Conservation (phyloP, 2,329 filamentous ascomycete species). For the Lizonia empirigonia region DNA sequence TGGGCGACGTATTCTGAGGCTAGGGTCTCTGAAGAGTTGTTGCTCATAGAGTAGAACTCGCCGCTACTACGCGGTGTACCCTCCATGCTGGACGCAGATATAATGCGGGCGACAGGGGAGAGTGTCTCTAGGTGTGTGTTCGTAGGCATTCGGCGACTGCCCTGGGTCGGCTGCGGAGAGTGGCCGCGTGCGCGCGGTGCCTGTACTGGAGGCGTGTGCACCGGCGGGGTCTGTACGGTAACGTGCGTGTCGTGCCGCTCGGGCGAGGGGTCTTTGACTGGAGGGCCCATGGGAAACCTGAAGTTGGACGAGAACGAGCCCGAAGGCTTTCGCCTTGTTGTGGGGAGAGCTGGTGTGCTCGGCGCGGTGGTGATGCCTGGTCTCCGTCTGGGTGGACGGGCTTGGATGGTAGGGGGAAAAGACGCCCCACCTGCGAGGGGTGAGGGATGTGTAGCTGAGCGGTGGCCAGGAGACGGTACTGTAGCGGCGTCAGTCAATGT, state of each 20-base stretch:
- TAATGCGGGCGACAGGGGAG: constrained; percentile 68
- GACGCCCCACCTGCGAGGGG: constrained; percentile 50
- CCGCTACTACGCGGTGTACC: constrained; percentile 86
- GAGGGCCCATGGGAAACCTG: constrained; percentile 60
- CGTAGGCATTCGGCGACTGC: constrained; percentile 18
- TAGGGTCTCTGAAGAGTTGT: constrained; percentile 91
- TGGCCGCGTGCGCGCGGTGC: constrained; percentile 27
- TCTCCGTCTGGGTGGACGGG: constrained; percentile 34
- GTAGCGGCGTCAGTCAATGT: constrained; percentile 24
- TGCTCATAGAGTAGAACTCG: constrained; percentile 94
- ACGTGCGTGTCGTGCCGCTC: constrained; percentile 39
- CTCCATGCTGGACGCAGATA: constrained; percentile 77
- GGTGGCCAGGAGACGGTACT: constrained; percentile 40
- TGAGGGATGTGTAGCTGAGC: constrained; percentile 48
- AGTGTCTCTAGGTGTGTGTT: constrained; percentile 61
- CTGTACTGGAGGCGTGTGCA: constrained; percentile 45
- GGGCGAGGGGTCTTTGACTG: constrained; percentile 37
- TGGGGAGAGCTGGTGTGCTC: constrained; percentile 49
- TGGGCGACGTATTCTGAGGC: constrained; percentile 78
- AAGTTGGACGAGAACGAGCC: constrained; percentile 57
- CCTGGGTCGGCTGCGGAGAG: constrained; percentile 21
- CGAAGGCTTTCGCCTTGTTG: constrained; percentile 47
- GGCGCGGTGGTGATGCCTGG: constrained; percentile 46
- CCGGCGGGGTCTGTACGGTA: constrained; percentile 14
- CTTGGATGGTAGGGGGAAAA: constrained; percentile 42